These are phyloP conservation scores for Hypoxylon sp. DNA, from an alignment of 2,329 filamentous ascomycete species.

Conservation along the genomic window DNA sequence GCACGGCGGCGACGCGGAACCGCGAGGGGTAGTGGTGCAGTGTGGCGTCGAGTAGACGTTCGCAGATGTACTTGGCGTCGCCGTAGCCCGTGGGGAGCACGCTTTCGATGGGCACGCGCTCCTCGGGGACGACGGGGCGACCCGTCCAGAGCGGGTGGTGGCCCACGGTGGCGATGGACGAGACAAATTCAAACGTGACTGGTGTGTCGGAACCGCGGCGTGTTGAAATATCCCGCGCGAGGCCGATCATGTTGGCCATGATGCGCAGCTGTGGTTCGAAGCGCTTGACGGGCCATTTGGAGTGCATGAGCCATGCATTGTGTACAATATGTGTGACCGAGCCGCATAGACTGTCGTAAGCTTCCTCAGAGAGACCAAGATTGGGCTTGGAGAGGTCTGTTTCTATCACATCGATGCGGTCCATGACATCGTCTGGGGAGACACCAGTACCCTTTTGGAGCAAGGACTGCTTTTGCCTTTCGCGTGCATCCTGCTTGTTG, in stretches of 20 bases:
- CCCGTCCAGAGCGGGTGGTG: slow-evolving; percentile 46
- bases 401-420: slow-evolving; percentile 60
- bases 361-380: slow-evolving; percentile 59
- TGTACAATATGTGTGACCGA: slow-evolving; percentile 65
- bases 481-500: slow-evolving; percentile 18
- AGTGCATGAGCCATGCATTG: slow-evolving; percentile 67
- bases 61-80: slow-evolving; percentile 66
- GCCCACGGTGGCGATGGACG: slow-evolving; percentile 58
- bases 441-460: not conserved
- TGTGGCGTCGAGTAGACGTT: slow-evolving; percentile 64
- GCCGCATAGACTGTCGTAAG: slow-evolving; percentile 57
- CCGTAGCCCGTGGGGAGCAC: slow-evolving; percentile 64
- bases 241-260: slow-evolving; percentile 63
- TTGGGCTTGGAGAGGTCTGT: slow-evolving; percentile 58
- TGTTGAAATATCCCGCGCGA: slow-evolving; percentile 56
- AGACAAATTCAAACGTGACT: slow-evolving; percentile 58
- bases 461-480: slow-evolving; percentile 12
- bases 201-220: not conserved
- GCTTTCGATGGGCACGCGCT: slow-evolving; percentile 55
- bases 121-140: slow-evolving; percentile 59
- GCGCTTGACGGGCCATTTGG: slow-evolving; percentile 55
- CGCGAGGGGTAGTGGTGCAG: slow-evolving; percentile 57
- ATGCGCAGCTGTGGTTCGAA: slow-evolving; percentile 62
- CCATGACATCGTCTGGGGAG: not conserved
- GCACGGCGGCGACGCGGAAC: slow-evolving; percentile 61